Evolutionary conservation across 2,329 filamentous ascomycete genomes (phyloP).

Genomic region (Ophiocordyceps camponoti-saundersi): DNA sequence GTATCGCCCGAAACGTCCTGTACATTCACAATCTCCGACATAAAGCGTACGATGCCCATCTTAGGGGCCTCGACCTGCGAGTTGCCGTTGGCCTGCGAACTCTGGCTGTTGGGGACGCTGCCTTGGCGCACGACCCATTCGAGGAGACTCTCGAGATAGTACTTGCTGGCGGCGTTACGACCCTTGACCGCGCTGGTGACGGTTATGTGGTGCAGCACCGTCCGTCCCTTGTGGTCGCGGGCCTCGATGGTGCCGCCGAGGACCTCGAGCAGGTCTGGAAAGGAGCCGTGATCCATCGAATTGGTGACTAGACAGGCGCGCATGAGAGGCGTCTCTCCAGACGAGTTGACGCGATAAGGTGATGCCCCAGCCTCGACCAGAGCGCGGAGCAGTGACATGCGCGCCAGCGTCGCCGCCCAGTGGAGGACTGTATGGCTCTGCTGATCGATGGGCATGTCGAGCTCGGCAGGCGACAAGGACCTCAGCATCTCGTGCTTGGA

Average conservation of each 20-base stretch:
- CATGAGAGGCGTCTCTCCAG: conserved; percentile 85
- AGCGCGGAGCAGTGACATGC: conserved; percentile 64
- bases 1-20: conserved; percentile 91
- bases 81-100: conserved; percentile 14
- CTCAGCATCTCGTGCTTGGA: conserved; percentile 62
- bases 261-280: conserved; percentile 78
- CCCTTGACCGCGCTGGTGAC: conserved; percentile 92
- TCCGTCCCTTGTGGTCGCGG: conserved; percentile 74
- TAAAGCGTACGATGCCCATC: conserved; percentile 82
- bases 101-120: conserved; percentile 39
- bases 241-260: conserved; percentile 82
- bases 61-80: conserved; percentile 33
- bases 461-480: conserved; percentile 58
- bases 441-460: conserved; percentile 83
- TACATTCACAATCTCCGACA: conserved; percentile 92
- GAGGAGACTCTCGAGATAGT: conserved; percentile 86
- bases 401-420: conserved; percentile 87
- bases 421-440: conserved; percentile 83
- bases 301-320: conserved; percentile 87
- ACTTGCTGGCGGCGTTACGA: conserved; percentile 76
- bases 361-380: conserved; percentile 74
- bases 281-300: conserved; percentile 78
- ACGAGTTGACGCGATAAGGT: conserved; percentile 73
- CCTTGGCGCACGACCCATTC: conserved; percentile 89
- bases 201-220: conserved; percentile 89